Evolutionary conservation across 192 early-diverging fungal genomes (phyloP).

Genomic region (Geranomyces variabilis): DNA sequence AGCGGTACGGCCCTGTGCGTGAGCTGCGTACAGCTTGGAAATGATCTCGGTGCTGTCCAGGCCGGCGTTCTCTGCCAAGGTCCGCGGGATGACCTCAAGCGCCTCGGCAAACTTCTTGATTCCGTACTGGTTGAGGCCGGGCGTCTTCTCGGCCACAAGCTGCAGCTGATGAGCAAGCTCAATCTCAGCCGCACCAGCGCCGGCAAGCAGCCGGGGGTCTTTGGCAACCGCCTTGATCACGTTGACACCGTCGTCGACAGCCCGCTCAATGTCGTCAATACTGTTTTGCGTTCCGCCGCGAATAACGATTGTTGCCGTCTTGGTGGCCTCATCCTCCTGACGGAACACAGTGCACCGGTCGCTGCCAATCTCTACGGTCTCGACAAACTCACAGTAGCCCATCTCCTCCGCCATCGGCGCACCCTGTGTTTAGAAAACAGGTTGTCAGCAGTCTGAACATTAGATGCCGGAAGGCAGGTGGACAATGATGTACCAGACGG

Average conservation of each 20-base stretch:
- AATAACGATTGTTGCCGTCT: conserved; percentile 93
- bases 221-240: conserved; percentile 90
- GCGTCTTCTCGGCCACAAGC: conserved; percentile 81
- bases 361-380: conserved; percentile 94
- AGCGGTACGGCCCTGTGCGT: conserved; percentile 66
- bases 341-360: conserved; percentile 98
- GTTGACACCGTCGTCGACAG: conserved; percentile 97
- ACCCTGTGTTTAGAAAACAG: conserved; percentile 55
- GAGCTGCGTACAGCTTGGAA: conserved; percentile 89
- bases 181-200: conserved; percentile 94
- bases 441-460: not conserved
- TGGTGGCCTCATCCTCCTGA: conserved; percentile 85
- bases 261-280: conserved; percentile 96
- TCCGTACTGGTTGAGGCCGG: conserved; percentile 94
- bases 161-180: conserved; percentile 83
- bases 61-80: conserved; percentile 92
- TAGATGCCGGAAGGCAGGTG: not conserved
- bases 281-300: conserved; percentile 94
- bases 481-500: conserved; percentile 65
- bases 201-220: conserved; percentile 82
- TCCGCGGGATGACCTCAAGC: conserved; percentile 92
- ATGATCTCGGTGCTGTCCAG: conserved; percentile 89
- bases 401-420: conserved; percentile 95
- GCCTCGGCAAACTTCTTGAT: conserved; percentile 95
- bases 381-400: conserved; percentile 96